Conservation (phyloP, 306 rosid species). For the Ormosia emarginata region DNA sequence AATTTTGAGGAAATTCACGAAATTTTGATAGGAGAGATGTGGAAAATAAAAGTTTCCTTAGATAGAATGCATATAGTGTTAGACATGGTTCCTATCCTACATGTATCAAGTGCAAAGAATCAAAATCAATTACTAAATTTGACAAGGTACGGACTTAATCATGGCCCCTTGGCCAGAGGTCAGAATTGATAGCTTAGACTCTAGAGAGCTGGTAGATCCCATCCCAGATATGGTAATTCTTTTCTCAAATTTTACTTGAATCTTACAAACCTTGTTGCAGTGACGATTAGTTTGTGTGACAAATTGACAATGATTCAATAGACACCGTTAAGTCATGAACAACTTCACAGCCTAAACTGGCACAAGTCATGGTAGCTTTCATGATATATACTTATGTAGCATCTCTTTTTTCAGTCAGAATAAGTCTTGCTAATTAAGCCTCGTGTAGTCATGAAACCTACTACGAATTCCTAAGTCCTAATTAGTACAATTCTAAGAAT, state of each 20-base stretch:
- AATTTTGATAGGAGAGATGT: background rate
- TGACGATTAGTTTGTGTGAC: background rate
- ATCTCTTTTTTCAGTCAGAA: background rate
- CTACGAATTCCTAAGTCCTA: background rate
- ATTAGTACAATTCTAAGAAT: background rate
- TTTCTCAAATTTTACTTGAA: background rate
- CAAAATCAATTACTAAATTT: background rate
- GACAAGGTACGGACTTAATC: background rate
- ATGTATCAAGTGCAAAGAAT: background rate
- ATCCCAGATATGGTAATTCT: background rate
- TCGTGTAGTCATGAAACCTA: background rate
- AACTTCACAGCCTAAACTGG: slow-evolving; percentile 15
- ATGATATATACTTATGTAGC: background rate
- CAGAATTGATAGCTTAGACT: background rate
- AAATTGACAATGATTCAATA: background rate
- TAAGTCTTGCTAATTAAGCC: background rate
- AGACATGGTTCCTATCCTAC: background rate
- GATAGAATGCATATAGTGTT: background rate
- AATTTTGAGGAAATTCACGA: background rate
- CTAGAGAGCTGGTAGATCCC: background rate
- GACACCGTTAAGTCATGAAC: background rate
- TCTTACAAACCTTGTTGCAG: background rate
- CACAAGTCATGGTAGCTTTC: background rate
- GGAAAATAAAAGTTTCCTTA: background rate
- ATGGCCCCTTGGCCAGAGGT: background rate